Conservation (phyloP, 2,329 filamentous ascomycete species). For the Cytospora leucostoma region DNA sequence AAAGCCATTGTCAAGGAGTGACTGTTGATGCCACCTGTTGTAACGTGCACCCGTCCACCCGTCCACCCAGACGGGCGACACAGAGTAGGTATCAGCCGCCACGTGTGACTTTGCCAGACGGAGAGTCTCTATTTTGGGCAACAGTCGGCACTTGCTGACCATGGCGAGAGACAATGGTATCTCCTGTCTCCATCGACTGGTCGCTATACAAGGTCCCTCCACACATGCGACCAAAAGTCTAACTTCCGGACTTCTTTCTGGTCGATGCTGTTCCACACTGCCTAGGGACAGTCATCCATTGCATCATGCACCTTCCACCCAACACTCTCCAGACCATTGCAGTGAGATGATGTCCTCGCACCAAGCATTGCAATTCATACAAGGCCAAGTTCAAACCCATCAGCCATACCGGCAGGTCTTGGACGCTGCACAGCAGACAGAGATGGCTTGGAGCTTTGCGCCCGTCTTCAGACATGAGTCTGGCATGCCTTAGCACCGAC, state of each 20-base stretch:
- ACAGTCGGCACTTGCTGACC: background rate
- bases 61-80: background rate
- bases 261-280: background rate
- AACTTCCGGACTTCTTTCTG: background rate
- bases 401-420: no score
- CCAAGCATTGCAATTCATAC: no score
- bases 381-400: no score
- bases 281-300: background rate
- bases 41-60: background rate
- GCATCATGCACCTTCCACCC: no score
- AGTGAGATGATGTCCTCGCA: no score
- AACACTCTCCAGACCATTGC: no score
- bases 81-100: background rate
- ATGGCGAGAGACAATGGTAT: background rate
- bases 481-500: no score
- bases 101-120: background rate
- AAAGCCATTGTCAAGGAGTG: background rate
- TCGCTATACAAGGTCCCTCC: background rate
- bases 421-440: no score
- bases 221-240: background rate
- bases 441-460: no score
- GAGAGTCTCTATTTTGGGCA: background rate
- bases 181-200: background rate
- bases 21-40: background rate
- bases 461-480: no score